phyloP scores from a whole-genome alignment of 768 basidiomycete genomes.

The Psilocybe cyanescens region DNA sequence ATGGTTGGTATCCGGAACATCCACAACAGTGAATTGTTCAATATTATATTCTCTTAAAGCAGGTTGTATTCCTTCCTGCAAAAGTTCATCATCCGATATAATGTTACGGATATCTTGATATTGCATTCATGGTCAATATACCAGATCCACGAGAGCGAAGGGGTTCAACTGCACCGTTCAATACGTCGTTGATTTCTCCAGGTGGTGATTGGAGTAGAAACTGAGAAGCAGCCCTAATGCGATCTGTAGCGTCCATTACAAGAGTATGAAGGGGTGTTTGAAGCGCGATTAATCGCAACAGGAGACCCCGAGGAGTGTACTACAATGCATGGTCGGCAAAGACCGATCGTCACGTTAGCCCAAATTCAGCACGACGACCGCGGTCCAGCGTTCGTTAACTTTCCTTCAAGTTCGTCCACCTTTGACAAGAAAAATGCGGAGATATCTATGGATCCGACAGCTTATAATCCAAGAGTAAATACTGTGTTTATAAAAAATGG shows the following conservation, averaged over 20 bases:
- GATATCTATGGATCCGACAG: too few relatives aligned
- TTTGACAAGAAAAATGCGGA: too few relatives aligned
- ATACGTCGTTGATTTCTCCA: slow-evolving; percentile 95
- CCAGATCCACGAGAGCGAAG: neutral
- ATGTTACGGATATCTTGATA: slow-evolving; percentile 84
- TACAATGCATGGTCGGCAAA: neutral
- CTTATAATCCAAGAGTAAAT: too few relatives aligned
- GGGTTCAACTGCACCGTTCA: slow-evolving; percentile 64
- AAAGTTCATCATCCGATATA: slow-evolving; percentile 82
- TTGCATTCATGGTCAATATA: slow-evolving; percentile 16
- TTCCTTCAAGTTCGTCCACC: too few relatives aligned
- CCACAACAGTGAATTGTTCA: slow-evolving; percentile 84
- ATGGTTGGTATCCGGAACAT: slow-evolving; percentile 77
- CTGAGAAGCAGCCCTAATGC: slow-evolving; percentile 71
- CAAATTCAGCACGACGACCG: neutral
- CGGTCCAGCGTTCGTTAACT: neutral
- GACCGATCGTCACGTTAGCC: slow-evolving; percentile 13
- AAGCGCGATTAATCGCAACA: neutral
- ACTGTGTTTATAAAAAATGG: neutral
- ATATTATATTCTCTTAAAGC: slow-evolving; percentile 86
- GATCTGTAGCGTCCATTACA: slow-evolving; percentile 62
- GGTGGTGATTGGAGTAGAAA: slow-evolving; percentile 92
- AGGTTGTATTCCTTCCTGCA: slow-evolving; percentile 78
- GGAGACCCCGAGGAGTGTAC: too few relatives aligned
- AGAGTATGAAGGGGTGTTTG: neutral